Evolutionary conservation across 2,329 filamentous ascomycete genomes (phyloP), one percentile per base, ranked within the genome.

Genomic region (Orbilia brochopaga): DNA sequence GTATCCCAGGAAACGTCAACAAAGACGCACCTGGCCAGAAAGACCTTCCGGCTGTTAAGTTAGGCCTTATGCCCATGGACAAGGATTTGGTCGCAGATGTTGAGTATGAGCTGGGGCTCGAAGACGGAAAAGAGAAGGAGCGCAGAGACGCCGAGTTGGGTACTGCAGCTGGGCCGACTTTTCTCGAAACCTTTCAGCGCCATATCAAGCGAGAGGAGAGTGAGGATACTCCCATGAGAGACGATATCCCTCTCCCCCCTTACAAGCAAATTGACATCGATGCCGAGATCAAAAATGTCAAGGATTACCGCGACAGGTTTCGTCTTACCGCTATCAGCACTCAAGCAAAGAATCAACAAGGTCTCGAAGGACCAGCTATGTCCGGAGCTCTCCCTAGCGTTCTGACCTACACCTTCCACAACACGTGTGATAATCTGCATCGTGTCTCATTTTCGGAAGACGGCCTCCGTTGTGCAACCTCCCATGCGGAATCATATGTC

Each of bases 331-430:
- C 61, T 19, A 63, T 74, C 13, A 27, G 61, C 2, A 3, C 30
- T 0, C 51, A 57, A 13, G 69, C 61, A 8, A 66, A 58, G 27
- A 73, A 73, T 10, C 69, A 72, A 19, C 72, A 73, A 8, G 69
- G 61, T 11, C 30, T 48, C 11, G 90, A 96, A 69, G 87, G 88
- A 19, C 86, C 90, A 35, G 90, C 11, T 90, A 91, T 15, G 93
- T 92, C 7, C 85, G 92, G 56, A 91, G 92, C 13, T 87, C 91
- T 61, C 88, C 88, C 24, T 84, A 97, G 92, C 77, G 88, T 95
- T 23, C 94, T 91, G 82, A 97, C 97, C 90, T 97, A 95, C 79
- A 99, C 94, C 0, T 96, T 97, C 78, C 94, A 99, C 82, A 99
- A 99, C 79, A 96, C 91, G 0, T 88, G 92, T 74, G 92, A 96